phyloP scores from a whole-genome alignment of 139 green algal genomes.

The Spirogloea muscicola region DNA sequence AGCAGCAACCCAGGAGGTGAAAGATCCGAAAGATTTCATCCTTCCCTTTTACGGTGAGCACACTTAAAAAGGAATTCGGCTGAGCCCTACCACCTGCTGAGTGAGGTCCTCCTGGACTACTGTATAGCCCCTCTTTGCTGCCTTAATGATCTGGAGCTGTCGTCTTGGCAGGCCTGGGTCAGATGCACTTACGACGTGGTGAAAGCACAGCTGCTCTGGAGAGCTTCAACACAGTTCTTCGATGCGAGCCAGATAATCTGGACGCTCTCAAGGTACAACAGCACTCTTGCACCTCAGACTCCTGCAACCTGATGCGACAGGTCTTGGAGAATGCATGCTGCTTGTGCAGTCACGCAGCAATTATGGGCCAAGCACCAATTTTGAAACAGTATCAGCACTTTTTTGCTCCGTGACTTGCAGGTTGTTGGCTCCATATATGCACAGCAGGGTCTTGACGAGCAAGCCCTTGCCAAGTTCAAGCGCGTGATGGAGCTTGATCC shows the following conservation, averaged over 20 bases:
- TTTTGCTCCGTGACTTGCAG: constrained; percentile 3
- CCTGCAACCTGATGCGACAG: no score
- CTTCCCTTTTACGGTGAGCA: constrained; percentile 17
- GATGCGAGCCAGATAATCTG: not conserved
- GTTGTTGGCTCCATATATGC: constrained; percentile 22
- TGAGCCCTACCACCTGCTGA: no score
- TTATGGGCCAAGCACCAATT: no score
- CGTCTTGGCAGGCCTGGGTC: constrained; percentile 4
- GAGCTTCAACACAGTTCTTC: not conserved
- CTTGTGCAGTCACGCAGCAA: no score
- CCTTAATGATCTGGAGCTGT: not conserved
- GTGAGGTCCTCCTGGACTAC: no score
- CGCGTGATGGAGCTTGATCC: constrained; percentile 48
- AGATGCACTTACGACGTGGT: constrained; percentile 1
- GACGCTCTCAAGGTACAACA: constrained; percentile 5
- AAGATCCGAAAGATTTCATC: constrained; percentile 14
- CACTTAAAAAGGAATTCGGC: not conserved
- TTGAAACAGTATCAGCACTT: no score
- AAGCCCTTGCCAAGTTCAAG: constrained; percentile 53
- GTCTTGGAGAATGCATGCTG: no score
- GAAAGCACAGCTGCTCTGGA: not conserved
- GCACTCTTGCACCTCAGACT: no score
- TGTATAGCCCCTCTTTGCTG: constrained; percentile 7
- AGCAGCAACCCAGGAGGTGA: constrained; percentile 1
- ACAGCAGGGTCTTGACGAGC: constrained; percentile 15